Percentiles rank a stretch among this genome's conserved stretches.
Conservation (phyloP, 2,329 filamentous ascomycete genomes). For the Plectosphaerella cucumerina region DNA sequence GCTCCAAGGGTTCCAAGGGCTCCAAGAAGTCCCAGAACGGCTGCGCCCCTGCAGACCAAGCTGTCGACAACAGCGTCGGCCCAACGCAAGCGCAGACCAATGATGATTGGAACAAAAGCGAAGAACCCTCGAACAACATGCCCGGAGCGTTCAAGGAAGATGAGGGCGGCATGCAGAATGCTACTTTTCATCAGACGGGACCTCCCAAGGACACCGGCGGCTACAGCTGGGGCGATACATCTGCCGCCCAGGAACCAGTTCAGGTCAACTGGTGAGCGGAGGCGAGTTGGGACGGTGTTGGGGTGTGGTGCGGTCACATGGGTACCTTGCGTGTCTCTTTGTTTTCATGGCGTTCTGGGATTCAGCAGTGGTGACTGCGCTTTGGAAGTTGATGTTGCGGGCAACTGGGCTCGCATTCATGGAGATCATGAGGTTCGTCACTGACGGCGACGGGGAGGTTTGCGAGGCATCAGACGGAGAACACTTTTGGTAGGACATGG, state of each 20-base stretch:
- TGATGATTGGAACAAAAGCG: neutral
- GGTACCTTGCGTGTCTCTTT: no score
- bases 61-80: neutral
- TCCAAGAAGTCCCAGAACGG: conserved; percentile 5
- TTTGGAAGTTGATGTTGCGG: no score
- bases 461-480: neutral
- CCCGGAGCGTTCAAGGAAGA: conserved; percentile 11
- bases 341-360: no score
- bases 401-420: no score
- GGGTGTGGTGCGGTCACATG: no score
- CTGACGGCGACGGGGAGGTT: neutral
- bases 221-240: conserved; percentile 7
- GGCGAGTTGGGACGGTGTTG: no score
- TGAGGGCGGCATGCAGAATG: neutral
- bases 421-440: no score
- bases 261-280: no score
- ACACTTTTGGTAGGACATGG: no score
- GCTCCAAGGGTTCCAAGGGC: conserved; percentile 2
- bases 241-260: conserved; percentile 3
- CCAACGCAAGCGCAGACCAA: conserved; percentile 6
- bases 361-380: no score
- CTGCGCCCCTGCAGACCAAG: neutral
- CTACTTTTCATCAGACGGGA: neutral
- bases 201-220: neutral
- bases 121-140: conserved; percentile 8